These are phyloP conservation scores for Solanum infundibuliforme DNA, from an alignment of 257 asterid species.

Conservation along the genomic window DNA sequence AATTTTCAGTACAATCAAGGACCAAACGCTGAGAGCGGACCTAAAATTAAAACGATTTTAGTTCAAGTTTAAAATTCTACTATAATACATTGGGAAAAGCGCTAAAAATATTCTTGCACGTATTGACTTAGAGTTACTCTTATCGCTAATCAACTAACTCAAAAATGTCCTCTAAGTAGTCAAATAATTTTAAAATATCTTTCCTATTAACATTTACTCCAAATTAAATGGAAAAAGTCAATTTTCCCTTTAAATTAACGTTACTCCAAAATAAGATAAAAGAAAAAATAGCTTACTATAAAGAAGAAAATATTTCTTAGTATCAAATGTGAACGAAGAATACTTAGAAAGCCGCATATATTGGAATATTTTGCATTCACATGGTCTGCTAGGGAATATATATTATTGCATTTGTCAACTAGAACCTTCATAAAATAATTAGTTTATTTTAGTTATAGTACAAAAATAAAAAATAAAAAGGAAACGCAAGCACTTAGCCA, in stretches of 20 bases:
- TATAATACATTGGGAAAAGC: background rate
- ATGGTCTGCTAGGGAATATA: background rate
- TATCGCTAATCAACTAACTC: background rate
- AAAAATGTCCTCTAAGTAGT: background rate
- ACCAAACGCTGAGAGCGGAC: background rate
- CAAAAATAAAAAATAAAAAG: background rate
- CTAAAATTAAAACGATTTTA: background rate
- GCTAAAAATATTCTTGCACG: background rate
- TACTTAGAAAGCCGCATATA: background rate
- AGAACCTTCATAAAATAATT: background rate
- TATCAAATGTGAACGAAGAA: background rate
- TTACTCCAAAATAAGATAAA: background rate
- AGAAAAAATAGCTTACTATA: background rate
- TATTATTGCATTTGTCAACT: background rate
- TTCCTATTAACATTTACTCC: background rate
- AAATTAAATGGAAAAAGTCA: background rate
- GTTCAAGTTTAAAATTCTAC: background rate
- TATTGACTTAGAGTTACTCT: background rate
- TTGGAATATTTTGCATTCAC: background rate
- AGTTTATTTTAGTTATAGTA: background rate
- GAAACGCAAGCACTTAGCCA: background rate
- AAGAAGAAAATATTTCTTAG: background rate
- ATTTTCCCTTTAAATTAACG: background rate
- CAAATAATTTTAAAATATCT: background rate
- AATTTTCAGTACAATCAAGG: background rate